These are phyloP conservation scores for Corymbia citriodora DNA, from an alignment of 441 rosid species.

Conservation along the genomic window DNA sequence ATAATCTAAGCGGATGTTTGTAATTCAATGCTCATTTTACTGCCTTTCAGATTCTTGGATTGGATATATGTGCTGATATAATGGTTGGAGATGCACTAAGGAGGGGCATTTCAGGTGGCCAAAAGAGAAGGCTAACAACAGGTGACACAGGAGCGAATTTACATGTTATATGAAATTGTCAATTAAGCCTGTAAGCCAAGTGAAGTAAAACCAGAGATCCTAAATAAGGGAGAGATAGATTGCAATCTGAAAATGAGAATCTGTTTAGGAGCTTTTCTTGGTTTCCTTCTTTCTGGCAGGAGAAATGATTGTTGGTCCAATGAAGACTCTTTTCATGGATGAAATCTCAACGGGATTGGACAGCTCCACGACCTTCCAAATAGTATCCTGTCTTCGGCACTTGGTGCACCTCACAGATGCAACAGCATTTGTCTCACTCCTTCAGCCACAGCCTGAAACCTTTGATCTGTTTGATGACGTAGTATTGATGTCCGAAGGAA, in stretches of 20 bases:
- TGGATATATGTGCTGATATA: conserved; percentile 53
- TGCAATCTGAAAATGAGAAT: neutral
- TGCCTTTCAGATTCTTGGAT: conserved; percentile 52
- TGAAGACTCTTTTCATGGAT: conserved; percentile 34
- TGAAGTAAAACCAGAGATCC: neutral
- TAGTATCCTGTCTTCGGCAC: conserved; percentile 30
- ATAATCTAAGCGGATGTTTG: neutral
- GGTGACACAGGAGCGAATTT: conserved; percentile 19
- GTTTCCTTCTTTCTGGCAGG: conserved; percentile 18
- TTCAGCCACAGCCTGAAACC: conserved; percentile 40
- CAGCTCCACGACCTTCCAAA: conserved; percentile 39
- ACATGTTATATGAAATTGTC: neutral
- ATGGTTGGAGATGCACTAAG: conserved; percentile 43
- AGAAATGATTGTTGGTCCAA: conserved; percentile 39
- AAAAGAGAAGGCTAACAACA: conserved; percentile 59
- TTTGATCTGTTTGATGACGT: conserved; percentile 38
- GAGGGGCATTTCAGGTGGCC: conserved; percentile 77
- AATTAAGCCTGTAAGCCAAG: neutral
- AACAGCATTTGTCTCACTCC: conserved; percentile 30
- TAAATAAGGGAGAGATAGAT: neutral
- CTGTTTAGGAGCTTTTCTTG: neutral
- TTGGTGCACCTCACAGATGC: conserved; percentile 31
- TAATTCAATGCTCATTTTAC: neutral
- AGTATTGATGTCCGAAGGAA: conserved; percentile 28
- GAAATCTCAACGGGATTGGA: conserved; percentile 42